Evolutionary conservation across 257 asterid genomes (phyloP).

Genomic region (Nicotiana paniculata): DNA sequence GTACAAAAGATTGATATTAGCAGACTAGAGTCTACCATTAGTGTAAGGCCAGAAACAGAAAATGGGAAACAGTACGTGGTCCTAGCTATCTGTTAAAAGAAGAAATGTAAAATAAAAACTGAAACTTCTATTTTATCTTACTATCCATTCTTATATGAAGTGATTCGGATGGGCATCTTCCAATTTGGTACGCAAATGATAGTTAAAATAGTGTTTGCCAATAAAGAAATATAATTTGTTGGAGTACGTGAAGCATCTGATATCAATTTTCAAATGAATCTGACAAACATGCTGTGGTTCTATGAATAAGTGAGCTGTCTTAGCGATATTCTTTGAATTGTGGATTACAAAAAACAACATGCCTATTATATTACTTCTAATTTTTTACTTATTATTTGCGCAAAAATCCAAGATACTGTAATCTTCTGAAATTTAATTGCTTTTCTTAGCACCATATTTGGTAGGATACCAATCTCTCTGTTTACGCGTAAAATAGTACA

Average conservation of each 20-base stretch:
- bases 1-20: no score
- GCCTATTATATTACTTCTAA: not conserved
- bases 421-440: not conserved
- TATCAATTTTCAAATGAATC: slow-evolving; percentile 26
- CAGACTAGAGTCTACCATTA: no score
- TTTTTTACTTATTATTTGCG: not conserved
- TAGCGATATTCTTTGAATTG: slow-evolving; percentile 14
- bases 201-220: slow-evolving; percentile 4
- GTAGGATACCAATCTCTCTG: not conserved
- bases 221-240: slow-evolving; percentile 8
- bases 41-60: not conserved
- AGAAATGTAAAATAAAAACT: slow-evolving; percentile 22
- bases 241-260: slow-evolving; percentile 27
- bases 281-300: slow-evolving; percentile 61
- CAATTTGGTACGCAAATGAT: slow-evolving; percentile 32
- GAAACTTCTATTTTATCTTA: slow-evolving; percentile 48
- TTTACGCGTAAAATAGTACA: no score
- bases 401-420: not conserved
- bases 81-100: not conserved
- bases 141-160: slow-evolving; percentile 22
- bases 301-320: slow-evolving; percentile 39
- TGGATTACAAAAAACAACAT: not conserved
- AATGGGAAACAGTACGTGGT: not conserved
- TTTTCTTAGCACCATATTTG: not conserved
- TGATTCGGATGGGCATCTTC: slow-evolving; percentile 16